Evolutionary conservation across 2,329 filamentous ascomycete genomes (phyloP).

Genomic region (Fusarium zealandicum): DNA sequence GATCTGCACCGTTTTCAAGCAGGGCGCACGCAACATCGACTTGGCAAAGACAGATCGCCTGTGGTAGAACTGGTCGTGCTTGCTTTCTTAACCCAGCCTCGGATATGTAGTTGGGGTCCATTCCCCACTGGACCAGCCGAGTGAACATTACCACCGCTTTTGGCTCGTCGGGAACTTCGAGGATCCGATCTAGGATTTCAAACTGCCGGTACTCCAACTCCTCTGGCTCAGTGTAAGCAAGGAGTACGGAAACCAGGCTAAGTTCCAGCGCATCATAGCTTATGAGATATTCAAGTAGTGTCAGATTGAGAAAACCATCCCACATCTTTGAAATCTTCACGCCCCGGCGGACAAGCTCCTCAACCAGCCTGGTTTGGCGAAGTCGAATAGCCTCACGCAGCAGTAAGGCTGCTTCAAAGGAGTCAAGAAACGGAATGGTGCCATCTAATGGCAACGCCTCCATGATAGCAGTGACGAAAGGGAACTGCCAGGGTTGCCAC

Average conservation of each 20-base stretch:
- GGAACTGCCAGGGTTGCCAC: conserved; percentile 27
- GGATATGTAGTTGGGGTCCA: conserved; percentile 25
- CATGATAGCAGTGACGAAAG: conserved; percentile 17
- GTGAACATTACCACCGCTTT: conserved; percentile 13
- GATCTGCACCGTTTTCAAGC: conserved; percentile 30
- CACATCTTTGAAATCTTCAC: conserved; percentile 16
- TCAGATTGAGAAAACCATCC: not conserved
- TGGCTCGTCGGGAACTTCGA: not conserved
- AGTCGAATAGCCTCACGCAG: conserved; percentile 13
- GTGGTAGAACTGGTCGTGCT: not conserved
- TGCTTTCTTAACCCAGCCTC: not conserved
- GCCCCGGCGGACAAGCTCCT: conserved; percentile 20
- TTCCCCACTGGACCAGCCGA: conserved; percentile 17
- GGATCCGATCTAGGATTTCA: conserved; percentile 16
- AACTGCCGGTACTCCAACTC: conserved; percentile 21
- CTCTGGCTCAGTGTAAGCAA: conserved; percentile 15
- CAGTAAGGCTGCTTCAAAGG: conserved; percentile 17
- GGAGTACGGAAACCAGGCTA: conserved; percentile 11
- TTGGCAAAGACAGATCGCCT: conserved; percentile 10
- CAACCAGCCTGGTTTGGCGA: conserved; percentile 11
- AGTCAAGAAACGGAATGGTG: conserved; percentile 2
- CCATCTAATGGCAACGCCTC: not conserved
- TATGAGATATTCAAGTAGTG: conserved; percentile 26
- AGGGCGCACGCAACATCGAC: conserved; percentile 18
- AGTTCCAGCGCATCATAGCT: conserved; percentile 8